Conservation (phyloP, 2,329 filamentous ascomycete genomes). For the Fusarium brevicatenulatum region DNA sequence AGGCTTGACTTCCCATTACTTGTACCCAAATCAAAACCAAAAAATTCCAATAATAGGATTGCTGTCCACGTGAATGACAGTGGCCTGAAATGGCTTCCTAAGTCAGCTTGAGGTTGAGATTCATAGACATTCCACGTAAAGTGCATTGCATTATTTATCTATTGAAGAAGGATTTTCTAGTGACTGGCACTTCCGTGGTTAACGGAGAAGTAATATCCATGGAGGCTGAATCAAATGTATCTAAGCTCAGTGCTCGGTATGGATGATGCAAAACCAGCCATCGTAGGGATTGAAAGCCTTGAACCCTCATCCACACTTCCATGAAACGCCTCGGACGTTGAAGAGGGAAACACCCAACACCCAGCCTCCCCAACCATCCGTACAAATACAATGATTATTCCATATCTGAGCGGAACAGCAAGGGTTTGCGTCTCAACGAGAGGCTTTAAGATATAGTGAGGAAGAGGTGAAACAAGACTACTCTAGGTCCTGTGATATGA, state of each 20-base stretch:
- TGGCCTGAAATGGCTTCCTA: no score
- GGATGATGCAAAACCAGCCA: not conserved
- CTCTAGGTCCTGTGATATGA: constrained; percentile 16
- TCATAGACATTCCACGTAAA: not conserved
- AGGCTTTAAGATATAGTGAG: not conserved
- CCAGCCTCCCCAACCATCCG: constrained; percentile 2
- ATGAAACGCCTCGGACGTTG: constrained; percentile 6
- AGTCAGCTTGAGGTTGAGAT: not conserved
- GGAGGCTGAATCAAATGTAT: constrained; percentile 4
- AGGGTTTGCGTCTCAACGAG: constrained; percentile 19
- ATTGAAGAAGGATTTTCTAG: constrained; percentile 8
- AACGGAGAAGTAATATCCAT: not conserved
- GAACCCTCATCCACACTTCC: not conserved
- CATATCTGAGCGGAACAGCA: constrained; percentile 3
- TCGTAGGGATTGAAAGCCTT: not conserved
- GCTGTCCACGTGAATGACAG: not conserved
- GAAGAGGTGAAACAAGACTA: constrained; percentile 18
- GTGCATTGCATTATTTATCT: constrained; percentile 12
- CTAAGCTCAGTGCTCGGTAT: not conserved
- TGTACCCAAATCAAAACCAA: constrained; percentile 24
- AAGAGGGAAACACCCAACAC: constrained; percentile 12
- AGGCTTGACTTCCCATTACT: constrained; percentile 18
- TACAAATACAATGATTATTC: constrained; percentile 33
- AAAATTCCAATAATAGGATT: constrained; percentile 19
- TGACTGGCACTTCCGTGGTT: not conserved